Evolutionary conservation across 2,329 filamentous ascomycete genomes (phyloP), one percentile per base, ranked within the genome.

Genomic region (Metarhizium sp.): DNA sequence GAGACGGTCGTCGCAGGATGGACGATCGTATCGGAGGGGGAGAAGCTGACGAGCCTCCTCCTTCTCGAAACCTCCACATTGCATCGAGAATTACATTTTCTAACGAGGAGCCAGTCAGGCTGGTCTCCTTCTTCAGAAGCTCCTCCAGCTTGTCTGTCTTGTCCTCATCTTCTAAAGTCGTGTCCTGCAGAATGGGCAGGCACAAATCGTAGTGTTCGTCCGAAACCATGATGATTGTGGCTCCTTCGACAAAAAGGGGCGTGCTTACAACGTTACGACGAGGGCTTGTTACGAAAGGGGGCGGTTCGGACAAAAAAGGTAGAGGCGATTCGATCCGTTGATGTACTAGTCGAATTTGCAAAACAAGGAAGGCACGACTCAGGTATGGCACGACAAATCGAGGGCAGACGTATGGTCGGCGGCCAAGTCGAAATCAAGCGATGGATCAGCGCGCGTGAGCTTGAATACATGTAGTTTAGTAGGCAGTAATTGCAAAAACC

Each of bases 181-280:
- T 75, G 73, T 96, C 87, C 75, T 94, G 86, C 60, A 99, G 81
- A 67, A 96, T 82, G 53, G 90, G 89, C 69, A 95, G 83, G 71
- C 91, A 96, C 66, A 94, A 82, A 64, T 96, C 91, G 76, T 95
- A 95, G 55, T 92, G 85, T 64, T 92, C 85, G 78, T 97, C 92
- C 64, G 92, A 89, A 59, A 96, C 86, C 92, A 97, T 96, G 68
- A 59, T 80, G 66, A 20, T 20, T 29, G n/a, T 30, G 16, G 45
- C 18, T 32, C 29, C 13, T 42, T 36, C 20, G 10, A 7, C 32
- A 43, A n/a, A 14, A 7, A 3, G 18, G 25, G 16, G 25, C 2
- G n/a, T 16, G n/a, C 42, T 20, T 20, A 45, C 42, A 45, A 25
- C 42, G 10, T 16, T 20, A 32, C 34, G 16, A 42, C 42, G 4